Conservation (phyloP, 495 filamentous ascomycete species). For the Aspergillus diversus region DNA sequence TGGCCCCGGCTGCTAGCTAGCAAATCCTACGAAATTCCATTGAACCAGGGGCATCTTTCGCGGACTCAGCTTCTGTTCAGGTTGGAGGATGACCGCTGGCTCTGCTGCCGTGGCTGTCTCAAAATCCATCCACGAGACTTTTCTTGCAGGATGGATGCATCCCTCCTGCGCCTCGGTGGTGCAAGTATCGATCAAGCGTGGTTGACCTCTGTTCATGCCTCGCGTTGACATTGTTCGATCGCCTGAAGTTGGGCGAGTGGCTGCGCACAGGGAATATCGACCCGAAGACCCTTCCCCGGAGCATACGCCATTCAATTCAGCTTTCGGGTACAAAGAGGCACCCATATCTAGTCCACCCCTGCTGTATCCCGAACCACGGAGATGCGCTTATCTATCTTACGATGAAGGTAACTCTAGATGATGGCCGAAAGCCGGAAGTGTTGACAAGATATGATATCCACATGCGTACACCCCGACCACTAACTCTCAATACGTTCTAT, state of each 20-base stretch:
- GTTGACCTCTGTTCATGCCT: conserved; percentile 36
- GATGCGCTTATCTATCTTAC: too few relatives aligned
- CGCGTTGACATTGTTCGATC: conserved; percentile 13
- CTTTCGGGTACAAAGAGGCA: not conserved
- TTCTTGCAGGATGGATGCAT: not conserved
- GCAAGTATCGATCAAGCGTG: not conserved
- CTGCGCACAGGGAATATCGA: not conserved
- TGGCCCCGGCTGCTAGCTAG: conserved; percentile 17
- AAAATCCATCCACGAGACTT: conserved; percentile 15
- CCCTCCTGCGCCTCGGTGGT: not conserved
- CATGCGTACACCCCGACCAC: too few relatives aligned
- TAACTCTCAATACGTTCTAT: too few relatives aligned
- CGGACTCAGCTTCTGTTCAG: conserved; percentile 17
- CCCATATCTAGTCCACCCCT: conserved; percentile 5
- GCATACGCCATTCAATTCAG: conserved; percentile 5
- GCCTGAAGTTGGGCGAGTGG: conserved; percentile 6
- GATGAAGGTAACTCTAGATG: too few relatives aligned
- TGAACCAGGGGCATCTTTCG: not conserved
- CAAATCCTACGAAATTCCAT: not conserved
- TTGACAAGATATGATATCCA: too few relatives aligned
- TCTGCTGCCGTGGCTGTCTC: conserved; percentile 16
- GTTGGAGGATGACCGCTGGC: conserved; percentile 16
- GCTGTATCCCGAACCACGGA: too few relatives aligned
- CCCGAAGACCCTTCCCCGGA: not conserved
- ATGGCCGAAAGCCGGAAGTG: too few relatives aligned